phyloP scores from a whole-genome alignment of 139 green algal species.

The Dunaliella primolecta region DNA sequence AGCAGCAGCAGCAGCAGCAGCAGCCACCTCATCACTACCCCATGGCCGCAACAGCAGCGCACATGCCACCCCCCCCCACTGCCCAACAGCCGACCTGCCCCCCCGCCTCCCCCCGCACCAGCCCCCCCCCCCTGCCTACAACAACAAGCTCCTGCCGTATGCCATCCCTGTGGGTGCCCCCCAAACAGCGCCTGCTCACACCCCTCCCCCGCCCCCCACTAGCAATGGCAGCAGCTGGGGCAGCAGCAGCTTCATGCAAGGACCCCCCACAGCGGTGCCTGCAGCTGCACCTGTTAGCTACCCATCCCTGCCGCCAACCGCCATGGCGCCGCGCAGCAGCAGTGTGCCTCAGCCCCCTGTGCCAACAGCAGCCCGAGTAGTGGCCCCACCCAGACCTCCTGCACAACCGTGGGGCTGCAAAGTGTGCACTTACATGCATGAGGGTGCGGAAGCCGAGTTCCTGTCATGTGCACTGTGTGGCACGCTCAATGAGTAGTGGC shows the following conservation, averaged over 20 bases:
- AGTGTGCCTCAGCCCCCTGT: too few species aligned
- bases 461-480: background rate
- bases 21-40: too few species aligned
- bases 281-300: too few species aligned
- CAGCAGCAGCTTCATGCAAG: too few species aligned
- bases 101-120: background rate
- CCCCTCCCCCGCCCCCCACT: background rate
- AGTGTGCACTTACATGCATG: background rate
- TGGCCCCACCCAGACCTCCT: background rate
- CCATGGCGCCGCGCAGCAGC: too few species aligned
- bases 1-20: background rate
- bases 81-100: too few species aligned
- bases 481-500: background rate
- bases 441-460: background rate
- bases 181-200: background rate
- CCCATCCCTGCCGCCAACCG: too few species aligned
- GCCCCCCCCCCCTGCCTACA: background rate
- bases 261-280: too few species aligned
- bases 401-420: background rate
- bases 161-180: background rate
- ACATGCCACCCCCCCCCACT: too few species aligned
- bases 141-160: background rate
- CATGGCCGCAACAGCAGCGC: too few species aligned
- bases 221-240: too few species aligned
- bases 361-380: background rate